phyloP scores from a whole-genome alignment of 1,284 basidiomycete genomes.

The Rhizoctonia solani region DNA sequence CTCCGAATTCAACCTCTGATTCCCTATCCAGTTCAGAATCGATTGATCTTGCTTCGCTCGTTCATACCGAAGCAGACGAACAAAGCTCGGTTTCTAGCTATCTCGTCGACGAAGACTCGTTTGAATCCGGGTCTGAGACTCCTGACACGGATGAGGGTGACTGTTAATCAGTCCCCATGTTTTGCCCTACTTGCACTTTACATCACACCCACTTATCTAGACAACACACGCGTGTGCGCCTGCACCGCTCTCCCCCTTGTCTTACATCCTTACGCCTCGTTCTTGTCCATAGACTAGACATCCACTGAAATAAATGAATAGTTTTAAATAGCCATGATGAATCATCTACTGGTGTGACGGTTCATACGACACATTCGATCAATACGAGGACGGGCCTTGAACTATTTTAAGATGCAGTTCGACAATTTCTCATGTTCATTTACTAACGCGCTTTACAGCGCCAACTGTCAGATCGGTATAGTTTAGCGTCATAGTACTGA shows the following conservation, averaged over 20 bases:
- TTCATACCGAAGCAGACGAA: conserved; percentile 6
- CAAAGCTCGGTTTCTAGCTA: conserved; percentile 19
- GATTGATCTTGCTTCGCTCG: not conserved
- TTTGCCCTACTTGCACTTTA: not conserved
- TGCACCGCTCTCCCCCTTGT: not conserved
- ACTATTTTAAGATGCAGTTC: no score
- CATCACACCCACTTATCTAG: not conserved
- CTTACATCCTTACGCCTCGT: not conserved
- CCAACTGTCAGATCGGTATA: no score
- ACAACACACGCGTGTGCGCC: not conserved
- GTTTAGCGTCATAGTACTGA: no score
- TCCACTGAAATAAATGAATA: no score
- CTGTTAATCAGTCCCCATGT: not conserved
- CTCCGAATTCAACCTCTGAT: conserved; percentile 4
- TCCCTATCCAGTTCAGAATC: not conserved
- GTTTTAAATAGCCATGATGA: no score
- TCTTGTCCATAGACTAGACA: not conserved
- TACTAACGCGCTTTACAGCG: no score
- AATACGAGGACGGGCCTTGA: no score
- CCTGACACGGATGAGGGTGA: conserved; percentile 30
- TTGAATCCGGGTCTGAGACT: conserved; percentile 11
- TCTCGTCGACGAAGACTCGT: not conserved
- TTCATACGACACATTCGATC: no score
- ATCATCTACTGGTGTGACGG: no score
- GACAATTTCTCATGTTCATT: no score